Evolutionary conservation across 768 basidiomycete species (phyloP), one percentile per base, ranked within the genome.

Genomic region (Clitopilus passeckerianus): DNA sequence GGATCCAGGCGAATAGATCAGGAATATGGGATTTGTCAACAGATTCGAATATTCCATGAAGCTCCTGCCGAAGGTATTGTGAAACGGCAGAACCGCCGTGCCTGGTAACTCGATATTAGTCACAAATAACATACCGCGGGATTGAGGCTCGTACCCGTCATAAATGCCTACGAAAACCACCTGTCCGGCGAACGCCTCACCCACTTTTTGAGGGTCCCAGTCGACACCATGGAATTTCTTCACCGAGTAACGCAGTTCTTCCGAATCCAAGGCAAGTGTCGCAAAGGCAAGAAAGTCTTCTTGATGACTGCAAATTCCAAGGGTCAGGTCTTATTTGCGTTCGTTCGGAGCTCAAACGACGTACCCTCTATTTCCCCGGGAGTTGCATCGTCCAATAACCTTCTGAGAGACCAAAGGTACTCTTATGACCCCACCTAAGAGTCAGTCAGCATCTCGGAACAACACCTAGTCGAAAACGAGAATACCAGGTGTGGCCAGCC

Each of bases 61-160:
- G 74, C 70, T 96, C 89, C 63, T 95, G 87, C 18, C 89, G 86
- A 30, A 95, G 78, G 70, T 86, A 95, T 60, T 91, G 86, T 1
- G 94, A 89, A 16, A 95, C 93, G 9, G 88, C 88, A n/a, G 88
- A 88, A 8, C 95, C 95, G 6, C 95, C 95, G 67, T 97, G 95
- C 7, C 92, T 94, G 27, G 27, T 30, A 30, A 57, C 53, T 62
- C 59, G 60, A 66, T 53, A 60, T 22, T 8, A 16, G 18, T 16
- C 30, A 27, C 23, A 57, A 12, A 27, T n/a, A 20, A 22, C 37
- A 43, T 54, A 15, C 50, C 27, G 59, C 53, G 7, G 54, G 30
- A 55, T n/a, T 18, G 23, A 5, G 54, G 46, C n/a, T 70, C 81
- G 59, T 65, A 91, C 91, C 95, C 95, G 60, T 97, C 95, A 70